These are phyloP conservation scores for Dysphania ambrosioides DNA, from an alignment of 148 eudicot genomes.

Conservation along the genomic window DNA sequence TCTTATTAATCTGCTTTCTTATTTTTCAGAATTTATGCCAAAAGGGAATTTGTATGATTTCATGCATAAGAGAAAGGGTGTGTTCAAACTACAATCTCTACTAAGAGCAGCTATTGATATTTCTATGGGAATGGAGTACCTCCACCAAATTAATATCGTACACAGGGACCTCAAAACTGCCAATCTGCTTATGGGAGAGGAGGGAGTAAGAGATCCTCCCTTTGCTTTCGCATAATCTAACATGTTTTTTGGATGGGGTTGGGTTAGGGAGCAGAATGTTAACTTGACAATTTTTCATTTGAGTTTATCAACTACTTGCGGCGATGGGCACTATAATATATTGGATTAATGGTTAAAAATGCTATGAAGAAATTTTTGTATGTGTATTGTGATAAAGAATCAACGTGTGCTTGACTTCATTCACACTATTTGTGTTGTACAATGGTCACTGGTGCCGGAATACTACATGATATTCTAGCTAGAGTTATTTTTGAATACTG, in stretches of 20 bases:
- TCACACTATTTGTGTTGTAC: neutral
- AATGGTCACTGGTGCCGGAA: neutral
- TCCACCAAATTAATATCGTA: slow-evolving; percentile 75
- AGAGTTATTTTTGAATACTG: neutral
- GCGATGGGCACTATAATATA: neutral
- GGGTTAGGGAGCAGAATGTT: neutral
- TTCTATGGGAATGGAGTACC: slow-evolving; percentile 77
- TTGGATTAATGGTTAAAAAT: neutral
- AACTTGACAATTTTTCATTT: neutral
- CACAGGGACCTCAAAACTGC: slow-evolving; percentile 93
- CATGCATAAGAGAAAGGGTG: slow-evolving; percentile 65
- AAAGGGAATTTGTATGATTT: slow-evolving; percentile 74
- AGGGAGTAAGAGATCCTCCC: slow-evolving; percentile 46
- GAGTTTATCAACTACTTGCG: no score
- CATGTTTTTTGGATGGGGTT: neutral
- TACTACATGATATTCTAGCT: neutral
- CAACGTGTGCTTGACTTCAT: neutral
- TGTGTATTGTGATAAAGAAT: neutral
- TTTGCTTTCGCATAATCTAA: neutral
- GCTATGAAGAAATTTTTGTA: neutral
- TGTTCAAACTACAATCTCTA: slow-evolving; percentile 52
- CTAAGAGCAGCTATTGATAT: slow-evolving; percentile 75
- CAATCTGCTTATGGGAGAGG: slow-evolving; percentile 76
- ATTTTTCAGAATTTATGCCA: slow-evolving; percentile 65
- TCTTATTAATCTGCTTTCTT: slow-evolving; percentile 21